Evolutionary conservation across 768 basidiomycete species (phyloP).

Genomic region (Trametes villosa): DNA sequence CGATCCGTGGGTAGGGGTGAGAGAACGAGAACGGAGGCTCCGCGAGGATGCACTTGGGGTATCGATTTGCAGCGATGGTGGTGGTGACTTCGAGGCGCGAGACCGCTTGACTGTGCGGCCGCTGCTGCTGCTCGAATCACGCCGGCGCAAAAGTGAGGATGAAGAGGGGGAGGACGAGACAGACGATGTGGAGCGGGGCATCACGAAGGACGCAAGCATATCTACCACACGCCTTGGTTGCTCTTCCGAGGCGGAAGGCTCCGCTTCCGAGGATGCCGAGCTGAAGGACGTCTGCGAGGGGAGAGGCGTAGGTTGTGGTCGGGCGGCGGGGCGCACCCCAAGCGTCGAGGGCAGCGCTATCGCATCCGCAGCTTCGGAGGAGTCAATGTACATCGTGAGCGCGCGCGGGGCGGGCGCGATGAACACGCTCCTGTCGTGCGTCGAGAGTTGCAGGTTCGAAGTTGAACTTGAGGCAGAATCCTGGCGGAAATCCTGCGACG

Average conservation of each 20-base stretch:
- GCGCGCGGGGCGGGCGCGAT: slow-evolving; percentile 75
- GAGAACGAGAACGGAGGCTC: slow-evolving; percentile 30
- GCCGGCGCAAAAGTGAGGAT: slow-evolving; percentile 20
- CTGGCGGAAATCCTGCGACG: slow-evolving; percentile 29
- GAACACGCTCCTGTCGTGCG: slow-evolving; percentile 55
- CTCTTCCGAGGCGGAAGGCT: neutral
- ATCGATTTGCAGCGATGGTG: slow-evolving; percentile 19
- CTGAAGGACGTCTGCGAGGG: slow-evolving; percentile 15
- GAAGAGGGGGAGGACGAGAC: slow-evolving; percentile 15
- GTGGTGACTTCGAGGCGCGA: slow-evolving; percentile 24
- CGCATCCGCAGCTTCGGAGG: slow-evolving; percentile 52
- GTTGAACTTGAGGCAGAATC: slow-evolving; percentile 42
- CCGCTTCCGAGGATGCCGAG: slow-evolving; percentile 17
- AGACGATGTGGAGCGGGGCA: slow-evolving; percentile 19
- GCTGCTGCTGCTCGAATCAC: slow-evolving; percentile 23
- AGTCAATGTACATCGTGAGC: slow-evolving; percentile 72
- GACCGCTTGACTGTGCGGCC: slow-evolving; percentile 17
- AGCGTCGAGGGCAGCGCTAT: slow-evolving; percentile 73
- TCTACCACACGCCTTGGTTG: slow-evolving; percentile 24
- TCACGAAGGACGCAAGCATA: slow-evolving; percentile 32
- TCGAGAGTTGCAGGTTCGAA: slow-evolving; percentile 53
- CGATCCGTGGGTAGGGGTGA: slow-evolving; percentile 35
- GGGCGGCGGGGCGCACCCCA: slow-evolving; percentile 51
- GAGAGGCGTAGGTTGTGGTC: slow-evolving; percentile 26
- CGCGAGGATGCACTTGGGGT: slow-evolving; percentile 14